Conservation (phyloP, 768 basidiomycete genomes). For the Hortiboletus flavorubellus region DNA sequence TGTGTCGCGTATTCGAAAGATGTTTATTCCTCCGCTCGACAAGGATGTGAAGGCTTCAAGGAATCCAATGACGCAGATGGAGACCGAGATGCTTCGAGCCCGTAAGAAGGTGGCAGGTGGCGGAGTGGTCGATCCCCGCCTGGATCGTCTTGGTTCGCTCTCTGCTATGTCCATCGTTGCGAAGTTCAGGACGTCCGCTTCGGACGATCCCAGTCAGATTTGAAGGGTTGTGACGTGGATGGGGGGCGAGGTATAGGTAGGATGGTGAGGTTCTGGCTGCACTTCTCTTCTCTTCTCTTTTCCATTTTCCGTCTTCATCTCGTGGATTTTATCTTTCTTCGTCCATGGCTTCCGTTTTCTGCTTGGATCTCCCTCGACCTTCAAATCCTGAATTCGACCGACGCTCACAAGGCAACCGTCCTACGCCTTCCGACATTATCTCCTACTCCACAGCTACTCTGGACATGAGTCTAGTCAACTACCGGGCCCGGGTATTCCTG, state of each 20-base stretch:
- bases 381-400: neutral
- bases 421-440: neutral
- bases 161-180: neutral
- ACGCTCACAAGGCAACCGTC: neutral
- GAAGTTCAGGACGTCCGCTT: neutral
- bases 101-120: conserved; percentile 2
- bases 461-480: neutral
- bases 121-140: neutral
- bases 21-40: conserved; percentile 8
- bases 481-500: neutral
- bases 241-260: neutral
- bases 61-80: conserved; percentile 1
- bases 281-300: neutral
- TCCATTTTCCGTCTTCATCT: neutral
- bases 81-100: conserved; percentile 6
- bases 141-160: neutral
- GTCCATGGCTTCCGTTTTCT: neutral
- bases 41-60: neutral
- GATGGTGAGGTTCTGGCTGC: neutral
- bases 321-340: neutral
- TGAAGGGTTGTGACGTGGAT: neutral
- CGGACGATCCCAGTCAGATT: neutral
- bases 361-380: neutral
- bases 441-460: neutral
- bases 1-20: neutral